These are phyloP conservation scores for Dendrobium chrysotoxum DNA, from an alignment of 106 monocot genomes.

Conservation along the genomic window DNA sequence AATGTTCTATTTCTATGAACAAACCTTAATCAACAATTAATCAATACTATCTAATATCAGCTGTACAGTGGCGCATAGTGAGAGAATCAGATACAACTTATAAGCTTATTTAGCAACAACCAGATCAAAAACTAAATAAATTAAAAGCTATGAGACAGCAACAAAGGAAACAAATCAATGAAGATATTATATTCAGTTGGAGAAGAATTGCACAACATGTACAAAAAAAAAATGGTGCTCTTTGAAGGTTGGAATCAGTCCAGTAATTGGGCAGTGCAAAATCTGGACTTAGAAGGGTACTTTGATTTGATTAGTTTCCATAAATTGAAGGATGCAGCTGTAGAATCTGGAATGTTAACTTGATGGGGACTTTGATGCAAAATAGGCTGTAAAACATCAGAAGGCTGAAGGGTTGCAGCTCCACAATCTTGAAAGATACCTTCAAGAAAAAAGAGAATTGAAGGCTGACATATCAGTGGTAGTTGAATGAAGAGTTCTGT, in stretches of 20 bases:
- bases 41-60: neutral
- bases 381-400: neutral
- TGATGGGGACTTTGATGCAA: neutral
- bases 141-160: neutral
- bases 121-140: neutral
- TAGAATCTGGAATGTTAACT: neutral
- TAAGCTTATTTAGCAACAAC: neutral
- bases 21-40: neutral
- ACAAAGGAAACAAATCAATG: neutral
- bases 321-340: neutral
- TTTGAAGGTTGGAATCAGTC: neutral
- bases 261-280: neutral
- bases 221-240: neutral
- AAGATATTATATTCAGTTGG: no score
- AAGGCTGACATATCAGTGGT: neutral
- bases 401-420: neutral
- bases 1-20: neutral
- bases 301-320: neutral
- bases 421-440: neutral
- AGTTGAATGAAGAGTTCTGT: no score
- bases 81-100: neutral
- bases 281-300: neutral
- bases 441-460: neutral
- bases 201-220: neutral
- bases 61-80: neutral